Conservation (phyloP, 1,284 basidiomycete species). For the Puccinia triticina region DNA sequence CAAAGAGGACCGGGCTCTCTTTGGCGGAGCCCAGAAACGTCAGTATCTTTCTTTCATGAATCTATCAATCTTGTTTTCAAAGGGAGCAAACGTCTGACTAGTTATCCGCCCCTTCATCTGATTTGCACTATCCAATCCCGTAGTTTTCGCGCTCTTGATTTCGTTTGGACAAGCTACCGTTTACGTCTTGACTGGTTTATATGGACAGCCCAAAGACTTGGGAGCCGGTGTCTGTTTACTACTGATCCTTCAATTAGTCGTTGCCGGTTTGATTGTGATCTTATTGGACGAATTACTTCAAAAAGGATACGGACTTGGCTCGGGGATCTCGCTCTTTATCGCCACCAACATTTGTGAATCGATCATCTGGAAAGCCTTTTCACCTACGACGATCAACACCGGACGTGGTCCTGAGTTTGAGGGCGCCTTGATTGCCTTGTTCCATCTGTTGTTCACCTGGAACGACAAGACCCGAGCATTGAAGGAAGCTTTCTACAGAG, state of each 20-base stretch:
- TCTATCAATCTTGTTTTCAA: conserved; percentile 46
- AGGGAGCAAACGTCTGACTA: neutral
- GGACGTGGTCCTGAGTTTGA: conserved; percentile 98
- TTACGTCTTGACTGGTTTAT: conserved; percentile 94
- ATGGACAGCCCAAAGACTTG: conserved; percentile 88
- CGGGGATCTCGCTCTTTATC: conserved; percentile 97
- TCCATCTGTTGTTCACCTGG: conserved; percentile 98
- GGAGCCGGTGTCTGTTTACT: conserved; percentile 94
- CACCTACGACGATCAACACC: conserved; percentile 95
- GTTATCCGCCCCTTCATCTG: neutral
- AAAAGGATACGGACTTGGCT: conserved; percentile 97
- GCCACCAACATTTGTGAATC: conserved; percentile 99
- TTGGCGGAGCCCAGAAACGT: conserved; percentile 97
- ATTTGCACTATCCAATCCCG: conserved; percentile 11
- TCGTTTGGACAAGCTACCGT: conserved; percentile 95
- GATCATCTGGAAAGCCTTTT: conserved; percentile 99
- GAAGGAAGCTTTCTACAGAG: conserved; percentile 97
- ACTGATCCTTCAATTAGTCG: conserved; percentile 91
- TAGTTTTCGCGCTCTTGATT: conserved; percentile 95
- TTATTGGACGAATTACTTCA: conserved; percentile 97
- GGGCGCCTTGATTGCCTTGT: conserved; percentile 90
- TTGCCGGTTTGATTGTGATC: conserved; percentile 93
- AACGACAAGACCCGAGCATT: conserved; percentile 96
- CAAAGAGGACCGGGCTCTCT: conserved; percentile 95
- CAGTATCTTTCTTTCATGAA: conserved; percentile 60